Evolutionary conservation across 768 basidiomycete species (phyloP).

Genomic region (Cubamyces sp.): DNA sequence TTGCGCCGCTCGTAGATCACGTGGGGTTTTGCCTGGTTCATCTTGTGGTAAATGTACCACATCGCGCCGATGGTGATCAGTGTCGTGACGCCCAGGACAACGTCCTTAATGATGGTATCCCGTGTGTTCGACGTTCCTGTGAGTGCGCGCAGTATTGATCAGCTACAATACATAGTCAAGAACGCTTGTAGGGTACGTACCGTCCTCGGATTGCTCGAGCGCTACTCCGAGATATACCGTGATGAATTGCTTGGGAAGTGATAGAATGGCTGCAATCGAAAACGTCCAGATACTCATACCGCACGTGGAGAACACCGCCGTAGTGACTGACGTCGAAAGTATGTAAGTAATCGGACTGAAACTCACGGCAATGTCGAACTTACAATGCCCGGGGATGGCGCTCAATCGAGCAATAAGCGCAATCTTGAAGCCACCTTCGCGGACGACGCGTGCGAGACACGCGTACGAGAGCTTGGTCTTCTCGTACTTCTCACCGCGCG

Average conservation of each 20-base stretch:
- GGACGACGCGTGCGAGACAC: constrained; percentile 60
- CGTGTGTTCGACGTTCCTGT: constrained; percentile 42
- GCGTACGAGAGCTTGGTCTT: constrained; percentile 49
- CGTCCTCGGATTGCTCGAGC: constrained; percentile 52
- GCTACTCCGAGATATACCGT: constrained; percentile 90
- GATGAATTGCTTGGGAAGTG: constrained; percentile 89
- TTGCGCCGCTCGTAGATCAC: constrained; percentile 75
- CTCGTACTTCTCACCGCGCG: constrained; percentile 72
- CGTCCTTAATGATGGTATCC: constrained; percentile 68
- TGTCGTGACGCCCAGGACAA: constrained; percentile 68
- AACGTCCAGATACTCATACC: constrained; percentile 85
- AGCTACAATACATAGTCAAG: background rate
- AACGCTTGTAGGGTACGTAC: background rate
- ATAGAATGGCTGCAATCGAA: constrained; percentile 76
- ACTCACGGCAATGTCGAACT: constrained; percentile 32
- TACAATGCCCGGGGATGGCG: constrained; percentile 87
- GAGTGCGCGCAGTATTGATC: background rate
- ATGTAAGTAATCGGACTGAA: constrained; percentile 9
- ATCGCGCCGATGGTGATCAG: constrained; percentile 75
- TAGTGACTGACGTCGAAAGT: constrained; percentile 61
- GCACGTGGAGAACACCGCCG: constrained; percentile 86
- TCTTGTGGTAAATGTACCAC: constrained; percentile 81
- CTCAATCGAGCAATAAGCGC: constrained; percentile 77
- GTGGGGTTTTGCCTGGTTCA: constrained; percentile 67
- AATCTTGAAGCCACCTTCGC: constrained; percentile 88